Evolutionary conservation across 306 rosid genomes (phyloP).

Genomic region (Pterocarpus santalinus): DNA sequence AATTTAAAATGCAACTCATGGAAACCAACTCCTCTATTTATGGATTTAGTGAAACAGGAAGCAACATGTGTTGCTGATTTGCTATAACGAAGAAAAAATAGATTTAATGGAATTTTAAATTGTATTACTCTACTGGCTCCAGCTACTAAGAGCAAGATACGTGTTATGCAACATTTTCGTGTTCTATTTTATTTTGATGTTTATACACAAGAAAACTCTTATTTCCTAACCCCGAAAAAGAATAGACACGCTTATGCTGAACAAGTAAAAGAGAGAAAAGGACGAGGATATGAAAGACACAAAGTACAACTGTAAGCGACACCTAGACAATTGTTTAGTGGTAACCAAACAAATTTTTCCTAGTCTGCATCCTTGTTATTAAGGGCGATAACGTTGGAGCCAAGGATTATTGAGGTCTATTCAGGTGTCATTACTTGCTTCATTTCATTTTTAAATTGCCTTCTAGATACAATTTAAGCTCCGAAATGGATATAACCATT

Average conservation of each 20-base stretch:
- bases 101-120: background rate
- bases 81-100: background rate
- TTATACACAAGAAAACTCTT: background rate
- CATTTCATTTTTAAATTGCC: constrained; percentile 22
- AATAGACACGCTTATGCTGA: constrained; percentile 1
- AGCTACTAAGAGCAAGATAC: constrained; percentile 11
- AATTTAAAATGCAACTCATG: background rate
- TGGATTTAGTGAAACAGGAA: background rate
- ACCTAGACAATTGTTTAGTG: constrained; percentile 40
- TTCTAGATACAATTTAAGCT: constrained; percentile 14
- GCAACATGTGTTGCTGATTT: background rate
- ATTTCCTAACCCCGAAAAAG: constrained; percentile 9
- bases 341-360: constrained; percentile 26
- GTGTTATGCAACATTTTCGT: background rate
- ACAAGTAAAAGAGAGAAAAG: constrained; percentile 10
- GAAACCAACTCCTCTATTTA: background rate
- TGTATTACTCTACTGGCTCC: background rate
- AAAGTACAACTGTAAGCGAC: constrained; percentile 36
- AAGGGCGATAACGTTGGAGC: constrained; percentile 39
- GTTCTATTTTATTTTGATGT: background rate
- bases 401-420: constrained; percentile 40
- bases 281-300: constrained; percentile 44
- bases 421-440: constrained; percentile 37
- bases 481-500: background rate
- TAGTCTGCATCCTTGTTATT: constrained; percentile 47